These are phyloP conservation scores for Populus simonii DNA, from an alignment of 345 rosid genomes.

Conservation along the genomic window DNA sequence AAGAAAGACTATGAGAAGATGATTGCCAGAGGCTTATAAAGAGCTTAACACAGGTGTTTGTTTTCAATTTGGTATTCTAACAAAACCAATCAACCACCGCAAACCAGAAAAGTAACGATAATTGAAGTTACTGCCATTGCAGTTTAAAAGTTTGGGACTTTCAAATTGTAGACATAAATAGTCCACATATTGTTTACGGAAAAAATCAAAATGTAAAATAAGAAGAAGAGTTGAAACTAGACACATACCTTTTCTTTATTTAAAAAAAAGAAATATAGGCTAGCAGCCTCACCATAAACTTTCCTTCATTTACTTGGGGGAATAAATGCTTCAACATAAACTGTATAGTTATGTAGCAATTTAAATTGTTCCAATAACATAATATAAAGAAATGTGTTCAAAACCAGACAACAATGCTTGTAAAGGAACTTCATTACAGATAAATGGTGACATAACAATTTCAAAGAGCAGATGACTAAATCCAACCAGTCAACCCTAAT, in stretches of 20 bases:
- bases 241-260: neutral
- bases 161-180: neutral
- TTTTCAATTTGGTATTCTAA: no score
- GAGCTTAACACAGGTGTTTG: no score
- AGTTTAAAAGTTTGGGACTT: neutral
- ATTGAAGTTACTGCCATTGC: neutral
- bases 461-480: slow-evolving; percentile 12
- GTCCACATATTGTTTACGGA: neutral
- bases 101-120: neutral
- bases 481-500: slow-evolving; percentile 82
- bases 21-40: no score
- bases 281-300: neutral
- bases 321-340: neutral
- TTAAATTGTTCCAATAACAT: neutral
- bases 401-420: neutral
- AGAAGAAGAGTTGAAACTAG: neutral
- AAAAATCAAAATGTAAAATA: neutral
- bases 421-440: neutral
- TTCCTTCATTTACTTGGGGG: neutral
- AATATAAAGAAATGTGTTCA: neutral
- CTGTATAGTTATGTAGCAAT: neutral
- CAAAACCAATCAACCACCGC: neutral
- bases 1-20: no score
- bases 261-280: neutral
- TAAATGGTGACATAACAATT: neutral